Base-by-base conservation (phyloP, 2,329 filamentous ascomycete species). In the Fusarium falciforme region DNA sequence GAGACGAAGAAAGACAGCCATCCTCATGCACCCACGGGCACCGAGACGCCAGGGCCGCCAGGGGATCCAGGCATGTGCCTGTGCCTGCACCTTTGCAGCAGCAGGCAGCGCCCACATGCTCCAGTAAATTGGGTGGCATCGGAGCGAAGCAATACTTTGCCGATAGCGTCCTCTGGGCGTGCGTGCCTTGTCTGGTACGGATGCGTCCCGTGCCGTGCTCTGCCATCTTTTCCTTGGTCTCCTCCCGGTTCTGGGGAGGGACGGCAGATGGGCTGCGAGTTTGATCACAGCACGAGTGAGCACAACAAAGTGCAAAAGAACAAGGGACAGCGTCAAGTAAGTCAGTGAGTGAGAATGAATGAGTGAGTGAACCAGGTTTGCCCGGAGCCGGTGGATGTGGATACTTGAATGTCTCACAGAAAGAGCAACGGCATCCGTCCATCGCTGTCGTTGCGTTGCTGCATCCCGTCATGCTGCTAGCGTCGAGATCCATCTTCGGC, bases 381-480 rank as follows among this genome's bases (percentile, higher is more conserved):
- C 49, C 44, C 44, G 52, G 49, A 74, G 47, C 35, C 52, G 49
- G 67, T 66, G 68, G 68, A 67, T 66, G 60, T 52, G 47, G 47
- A 52, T 31, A 52, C 47, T 52, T 52, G 60, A 44, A 74, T 66
- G 66, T 77, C 75, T 76, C 69, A 75, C 67, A 67, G 60, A 62
- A 38, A 67, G 40, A 59, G 40, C 20, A 52, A 36, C 55, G 52
- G 11, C 47, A 38, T 16, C 44, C 33, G n/a, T 40, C 40, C 44
- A 57, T 63, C 44, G 47, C 27, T n/a, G 17, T 17, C 5, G 47
- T 54, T 38, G 35, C 14, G 54, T 54, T 54, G 55, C 68, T 60
- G 44, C 63, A 60, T 66, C 22, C 22, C 22, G 22, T 22, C 58
- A 61, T 63, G 44, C 59, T 72, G 60, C 57, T 70, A 64, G 59